Evolutionary conservation across 306 rosid species (phyloP).

Genomic region (Malus domestica): DNA sequence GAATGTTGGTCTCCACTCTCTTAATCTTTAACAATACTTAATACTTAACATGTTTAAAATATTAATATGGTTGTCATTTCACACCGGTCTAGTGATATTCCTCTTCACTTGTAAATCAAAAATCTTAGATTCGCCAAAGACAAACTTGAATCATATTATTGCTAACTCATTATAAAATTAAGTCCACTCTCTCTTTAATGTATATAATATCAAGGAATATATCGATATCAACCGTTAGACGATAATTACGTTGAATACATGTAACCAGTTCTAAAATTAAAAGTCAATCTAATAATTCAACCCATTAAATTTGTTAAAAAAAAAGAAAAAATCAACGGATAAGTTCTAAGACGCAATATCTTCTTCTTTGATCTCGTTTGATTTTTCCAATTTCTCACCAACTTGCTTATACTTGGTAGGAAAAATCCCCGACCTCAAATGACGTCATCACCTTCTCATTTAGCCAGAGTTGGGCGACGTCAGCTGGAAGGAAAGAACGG

Average conservation of each 20-base stretch:
- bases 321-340: neutral
- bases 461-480: neutral
- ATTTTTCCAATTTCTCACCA: neutral
- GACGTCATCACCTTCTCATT: neutral
- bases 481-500: neutral
- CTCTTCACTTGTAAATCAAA: fast-evolving
- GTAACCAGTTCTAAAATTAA: too few relatives aligned
- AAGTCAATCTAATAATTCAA: too few relatives aligned
- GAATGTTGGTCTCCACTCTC: neutral
- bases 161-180: too few relatives aligned
- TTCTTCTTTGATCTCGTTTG: neutral
- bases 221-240: too few relatives aligned
- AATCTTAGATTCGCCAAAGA: fast-evolving
- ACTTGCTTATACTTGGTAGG: neutral
- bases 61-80: too few relatives aligned
- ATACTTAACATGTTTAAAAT: too few relatives aligned
- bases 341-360: neutral
- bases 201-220: too few relatives aligned
- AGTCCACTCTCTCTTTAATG: fast-evolving
- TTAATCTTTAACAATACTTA: too few relatives aligned
- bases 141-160: too few relatives aligned
- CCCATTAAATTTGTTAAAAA: too few relatives aligned
- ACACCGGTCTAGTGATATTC: too few relatives aligned
- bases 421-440: neutral
- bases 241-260: too few relatives aligned